phyloP scores from a whole-genome alignment of 2,329 filamentous ascomycete genomes.

The Tolypocladium inflatum region DNA sequence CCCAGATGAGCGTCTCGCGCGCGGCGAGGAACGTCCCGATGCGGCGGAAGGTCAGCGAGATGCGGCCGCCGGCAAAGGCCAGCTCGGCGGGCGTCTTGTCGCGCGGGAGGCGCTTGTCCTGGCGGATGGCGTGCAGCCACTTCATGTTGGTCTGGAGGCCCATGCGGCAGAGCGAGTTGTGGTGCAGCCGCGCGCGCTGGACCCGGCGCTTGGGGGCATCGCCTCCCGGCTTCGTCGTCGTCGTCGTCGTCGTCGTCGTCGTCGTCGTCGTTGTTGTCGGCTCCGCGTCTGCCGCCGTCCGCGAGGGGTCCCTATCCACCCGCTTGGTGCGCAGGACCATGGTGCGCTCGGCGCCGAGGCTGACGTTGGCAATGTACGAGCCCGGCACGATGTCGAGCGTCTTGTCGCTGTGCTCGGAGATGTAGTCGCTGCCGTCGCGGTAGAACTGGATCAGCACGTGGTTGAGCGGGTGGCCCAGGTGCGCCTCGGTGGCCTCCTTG shows the following conservation, averaged over 20 bases:
- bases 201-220: slow-evolving; percentile 34
- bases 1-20: slow-evolving; percentile 68
- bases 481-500: slow-evolving; percentile 56
- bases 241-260: slow-evolving; percentile 9
- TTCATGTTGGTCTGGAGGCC: slow-evolving; percentile 71
- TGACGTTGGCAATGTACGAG: slow-evolving; percentile 86
- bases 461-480: slow-evolving; percentile 73
- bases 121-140: slow-evolving; percentile 88
- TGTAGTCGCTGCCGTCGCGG: slow-evolving; percentile 79
- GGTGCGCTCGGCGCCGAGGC: slow-evolving; percentile 80
- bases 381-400: slow-evolving; percentile 78
- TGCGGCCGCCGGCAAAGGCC: slow-evolving; percentile 65
- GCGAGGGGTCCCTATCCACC: slow-evolving; percentile 28
- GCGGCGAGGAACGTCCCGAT: slow-evolving; percentile 77
- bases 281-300: not conserved
- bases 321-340: slow-evolving; percentile 88
- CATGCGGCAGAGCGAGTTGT: slow-evolving; percentile 82
- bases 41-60: slow-evolving; percentile 82
- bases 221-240: not conserved
- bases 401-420: slow-evolving; percentile 95
- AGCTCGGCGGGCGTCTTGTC: slow-evolving; percentile 64
- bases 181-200: slow-evolving; percentile 65
- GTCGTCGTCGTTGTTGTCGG: not conserved
- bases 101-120: slow-evolving; percentile 63
- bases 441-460: slow-evolving; percentile 92